phyloP scores from a whole-genome alignment of 2,329 filamentous ascomycete species.

The Sarocladiaceae sp. region DNA sequence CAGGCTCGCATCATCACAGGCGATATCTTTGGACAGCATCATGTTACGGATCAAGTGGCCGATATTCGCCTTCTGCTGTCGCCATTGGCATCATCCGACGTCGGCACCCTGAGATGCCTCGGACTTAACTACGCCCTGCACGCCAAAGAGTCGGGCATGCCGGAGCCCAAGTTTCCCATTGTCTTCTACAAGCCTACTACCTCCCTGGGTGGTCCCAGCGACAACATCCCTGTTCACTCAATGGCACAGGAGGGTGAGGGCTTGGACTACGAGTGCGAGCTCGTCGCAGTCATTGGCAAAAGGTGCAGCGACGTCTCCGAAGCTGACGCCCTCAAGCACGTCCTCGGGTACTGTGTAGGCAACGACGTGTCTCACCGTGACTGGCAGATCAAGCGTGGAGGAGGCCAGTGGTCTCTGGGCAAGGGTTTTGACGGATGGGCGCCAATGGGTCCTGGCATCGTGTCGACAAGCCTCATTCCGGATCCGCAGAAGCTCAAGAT shows the following conservation, averaged over 20 bases:
- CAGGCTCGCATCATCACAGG: constrained; percentile 58
- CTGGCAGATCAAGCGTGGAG: constrained; percentile 64
- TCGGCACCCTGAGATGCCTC: constrained; percentile 61
- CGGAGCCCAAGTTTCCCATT: constrained; percentile 64
- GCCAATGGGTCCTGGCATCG: constrained; percentile 66
- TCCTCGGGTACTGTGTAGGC: constrained; percentile 68
- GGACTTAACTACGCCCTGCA: constrained; percentile 69
- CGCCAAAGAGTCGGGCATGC: constrained; percentile 62
- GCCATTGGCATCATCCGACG: constrained; percentile 56
- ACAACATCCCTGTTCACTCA: constrained; percentile 58
- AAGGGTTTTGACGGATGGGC: constrained; percentile 75
- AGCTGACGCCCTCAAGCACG: constrained; percentile 59
- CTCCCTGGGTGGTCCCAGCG: constrained; percentile 55
- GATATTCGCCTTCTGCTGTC: constrained; percentile 52
- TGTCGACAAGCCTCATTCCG: constrained; percentile 46
- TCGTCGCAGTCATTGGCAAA: constrained; percentile 67
- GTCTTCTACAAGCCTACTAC: constrained; percentile 62
- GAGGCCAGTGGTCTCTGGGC: constrained; percentile 64
- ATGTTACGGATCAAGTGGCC: constrained; percentile 56
- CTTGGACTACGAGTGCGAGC: constrained; percentile 75
- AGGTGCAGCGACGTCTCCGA: constrained; percentile 59
- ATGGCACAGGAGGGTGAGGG: constrained; percentile 61
- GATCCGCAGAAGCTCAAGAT: constrained; percentile 53
- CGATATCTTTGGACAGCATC: constrained; percentile 58
- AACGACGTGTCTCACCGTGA: constrained; percentile 78